Percentiles rank a stretch among this genome's conserved stretches.
Evolutionary conservation across 2,329 filamentous ascomycete genomes (phyloP).

Genomic region (Sphaerulina musiva): DNA sequence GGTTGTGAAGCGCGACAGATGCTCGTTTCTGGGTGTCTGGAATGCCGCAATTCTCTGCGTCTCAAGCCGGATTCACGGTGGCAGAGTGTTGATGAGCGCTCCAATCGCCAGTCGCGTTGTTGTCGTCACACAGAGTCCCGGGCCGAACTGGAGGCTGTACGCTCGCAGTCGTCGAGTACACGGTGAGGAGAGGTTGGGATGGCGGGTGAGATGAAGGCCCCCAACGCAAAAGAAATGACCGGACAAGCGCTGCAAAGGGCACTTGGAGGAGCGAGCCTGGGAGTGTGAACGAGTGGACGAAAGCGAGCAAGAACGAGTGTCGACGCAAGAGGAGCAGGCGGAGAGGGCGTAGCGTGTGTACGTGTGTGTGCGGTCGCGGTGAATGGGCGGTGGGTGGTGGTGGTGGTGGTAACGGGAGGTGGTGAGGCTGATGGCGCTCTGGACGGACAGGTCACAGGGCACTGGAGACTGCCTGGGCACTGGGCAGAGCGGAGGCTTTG

Average conservation of each 20-base stretch:
- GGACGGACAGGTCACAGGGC: too few relatives aligned
- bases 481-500: too few relatives aligned
- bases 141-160: background rate
- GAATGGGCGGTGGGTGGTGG: background rate
- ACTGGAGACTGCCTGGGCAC: too few relatives aligned
- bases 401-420: background rate
- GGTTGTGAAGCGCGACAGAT: too few relatives aligned
- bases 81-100: background rate
- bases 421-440: background rate
- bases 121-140: background rate
- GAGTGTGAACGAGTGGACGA: background rate
- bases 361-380: background rate
- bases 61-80: constrained; percentile 6
- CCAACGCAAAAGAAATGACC: background rate
- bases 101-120: constrained; percentile 4
- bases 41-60: constrained; percentile 10
- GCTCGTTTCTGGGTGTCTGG: constrained; percentile 1
- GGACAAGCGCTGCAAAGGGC: background rate
- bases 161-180: background rate
- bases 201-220: background rate
- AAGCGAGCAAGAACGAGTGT: background rate
- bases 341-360: background rate
- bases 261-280: background rate
- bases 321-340: background rate
- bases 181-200: background rate